These are phyloP conservation scores for Diddensiella caesifluorescens DNA, from an alignment of 805 yeast genomes.

Conservation along the genomic window DNA sequence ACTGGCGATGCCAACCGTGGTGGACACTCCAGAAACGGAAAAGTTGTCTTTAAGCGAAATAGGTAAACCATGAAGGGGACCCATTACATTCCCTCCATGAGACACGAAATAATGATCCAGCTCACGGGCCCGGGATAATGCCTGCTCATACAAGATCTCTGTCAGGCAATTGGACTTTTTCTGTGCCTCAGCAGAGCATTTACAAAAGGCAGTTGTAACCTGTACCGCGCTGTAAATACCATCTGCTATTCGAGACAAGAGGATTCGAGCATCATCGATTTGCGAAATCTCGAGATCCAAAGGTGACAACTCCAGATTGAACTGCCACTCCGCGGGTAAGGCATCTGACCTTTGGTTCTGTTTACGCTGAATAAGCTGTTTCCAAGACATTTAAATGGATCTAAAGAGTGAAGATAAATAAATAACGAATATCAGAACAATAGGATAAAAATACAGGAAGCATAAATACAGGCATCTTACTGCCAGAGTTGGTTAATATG, in stretches of 20 bases:
- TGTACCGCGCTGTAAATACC: not conserved
- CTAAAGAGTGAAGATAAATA: too few relatives aligned
- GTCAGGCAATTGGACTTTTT: not conserved
- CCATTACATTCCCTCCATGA: slow-evolving; percentile 46
- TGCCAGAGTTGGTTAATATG: too few relatives aligned
- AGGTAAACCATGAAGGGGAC: slow-evolving; percentile 66
- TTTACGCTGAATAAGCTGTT: not conserved
- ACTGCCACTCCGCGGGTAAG: too few relatives aligned
- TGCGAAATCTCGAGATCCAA: too few relatives aligned
- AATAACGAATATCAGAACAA: too few relatives aligned
- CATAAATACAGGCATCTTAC: too few relatives aligned
- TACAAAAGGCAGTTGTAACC: not conserved
- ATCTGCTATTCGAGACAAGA: too few relatives aligned
- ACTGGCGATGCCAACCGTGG: not conserved
- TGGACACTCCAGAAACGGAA: slow-evolving; percentile 3
- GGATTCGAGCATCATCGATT: too few relatives aligned
- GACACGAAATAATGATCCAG: slow-evolving; percentile 47
- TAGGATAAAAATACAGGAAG: too few relatives aligned
- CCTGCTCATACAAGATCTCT: not conserved
- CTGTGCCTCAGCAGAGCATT: not conserved
- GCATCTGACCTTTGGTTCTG: not conserved
- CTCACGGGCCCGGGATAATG: slow-evolving; percentile 44
- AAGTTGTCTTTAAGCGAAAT: slow-evolving; percentile 43
- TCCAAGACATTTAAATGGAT: not conserved
- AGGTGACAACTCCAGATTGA: too few relatives aligned